Evolutionary conservation across 2,329 filamentous ascomycete genomes (phyloP).

Genomic region (Zopfia rhizophila): DNA sequence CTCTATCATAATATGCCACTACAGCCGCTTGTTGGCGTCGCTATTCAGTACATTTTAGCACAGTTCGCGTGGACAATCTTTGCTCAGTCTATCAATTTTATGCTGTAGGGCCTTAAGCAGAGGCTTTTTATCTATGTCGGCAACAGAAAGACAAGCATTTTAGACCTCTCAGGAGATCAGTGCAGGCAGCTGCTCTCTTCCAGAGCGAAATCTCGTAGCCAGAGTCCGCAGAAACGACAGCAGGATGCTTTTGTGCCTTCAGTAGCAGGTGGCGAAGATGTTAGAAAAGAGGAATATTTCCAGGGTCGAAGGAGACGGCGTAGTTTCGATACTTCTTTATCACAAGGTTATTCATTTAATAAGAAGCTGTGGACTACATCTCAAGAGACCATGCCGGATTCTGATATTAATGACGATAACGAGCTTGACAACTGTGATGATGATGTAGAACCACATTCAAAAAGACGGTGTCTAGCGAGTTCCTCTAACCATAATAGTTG

Average conservation of each 20-base stretch:
- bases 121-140: constrained; percentile 8
- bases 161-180: constrained; percentile 5
- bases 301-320: constrained; percentile 9
- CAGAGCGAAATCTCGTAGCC: constrained; percentile 10
- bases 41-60: constrained; percentile 23
- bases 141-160: neutral
- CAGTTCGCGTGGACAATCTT: constrained; percentile 32
- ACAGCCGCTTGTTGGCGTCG: constrained; percentile 27
- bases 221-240: constrained; percentile 1
- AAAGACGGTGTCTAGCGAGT: no score
- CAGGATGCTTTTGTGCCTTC: neutral
- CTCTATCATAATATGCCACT: constrained; percentile 28
- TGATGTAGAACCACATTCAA: no score
- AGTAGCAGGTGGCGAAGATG: neutral
- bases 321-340: no score
- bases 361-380: constrained; percentile 5
- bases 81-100: constrained; percentile 17
- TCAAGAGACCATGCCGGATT: constrained; percentile 1
- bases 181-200: constrained; percentile 6
- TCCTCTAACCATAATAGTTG: no score
- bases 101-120: constrained; percentile 13
- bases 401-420: constrained; percentile 2
- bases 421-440: no score
- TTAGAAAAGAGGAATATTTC: constrained; percentile 1
- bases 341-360: constrained; percentile 3